Conservation (phyloP, 2,329 filamentous ascomycete genomes). For the Aspergillus uvarum region DNA sequence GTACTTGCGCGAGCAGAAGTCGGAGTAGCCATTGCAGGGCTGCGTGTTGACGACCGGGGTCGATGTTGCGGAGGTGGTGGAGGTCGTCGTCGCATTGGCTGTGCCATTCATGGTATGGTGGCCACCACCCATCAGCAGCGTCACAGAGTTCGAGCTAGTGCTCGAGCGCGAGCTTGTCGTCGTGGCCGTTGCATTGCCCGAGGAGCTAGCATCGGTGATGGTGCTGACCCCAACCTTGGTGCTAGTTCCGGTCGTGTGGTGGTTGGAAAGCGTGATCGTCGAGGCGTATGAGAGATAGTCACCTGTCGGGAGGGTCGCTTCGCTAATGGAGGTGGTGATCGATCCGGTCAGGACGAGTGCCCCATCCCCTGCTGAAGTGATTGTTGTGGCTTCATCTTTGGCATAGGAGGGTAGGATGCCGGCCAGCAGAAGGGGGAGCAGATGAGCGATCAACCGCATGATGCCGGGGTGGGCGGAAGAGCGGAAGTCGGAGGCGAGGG, state of each 20-base stretch:
- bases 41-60: conserved; percentile 63
- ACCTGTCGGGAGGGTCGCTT: conserved; percentile 38
- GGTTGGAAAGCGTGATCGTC: conserved; percentile 30
- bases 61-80: conserved; percentile 43
- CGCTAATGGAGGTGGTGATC: conserved; percentile 24
- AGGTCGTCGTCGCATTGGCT: conserved; percentile 49
- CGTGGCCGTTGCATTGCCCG: conserved; percentile 29
- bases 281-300: conserved; percentile 39
- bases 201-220: conserved; percentile 28
- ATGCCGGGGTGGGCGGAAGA: neutral
- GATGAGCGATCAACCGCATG: conserved; percentile 14
- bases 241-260: neutral
- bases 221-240: conserved; percentile 21
- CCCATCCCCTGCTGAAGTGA: conserved; percentile 6
- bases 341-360: conserved; percentile 25
- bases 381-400: conserved; percentile 13
- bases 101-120: conserved; percentile 50
- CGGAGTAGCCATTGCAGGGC: conserved; percentile 75
- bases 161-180: conserved; percentile 38
- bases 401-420: conserved; percentile 10
- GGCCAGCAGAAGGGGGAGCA: conserved; percentile 17
- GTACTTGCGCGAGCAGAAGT: conserved; percentile 74
- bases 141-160: conserved; percentile 19
- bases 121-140: conserved; percentile 41
- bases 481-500: neutral